phyloP scores from a whole-genome alignment of 441 rosid genomes.

The Lagerstroemia fauriei region DNA sequence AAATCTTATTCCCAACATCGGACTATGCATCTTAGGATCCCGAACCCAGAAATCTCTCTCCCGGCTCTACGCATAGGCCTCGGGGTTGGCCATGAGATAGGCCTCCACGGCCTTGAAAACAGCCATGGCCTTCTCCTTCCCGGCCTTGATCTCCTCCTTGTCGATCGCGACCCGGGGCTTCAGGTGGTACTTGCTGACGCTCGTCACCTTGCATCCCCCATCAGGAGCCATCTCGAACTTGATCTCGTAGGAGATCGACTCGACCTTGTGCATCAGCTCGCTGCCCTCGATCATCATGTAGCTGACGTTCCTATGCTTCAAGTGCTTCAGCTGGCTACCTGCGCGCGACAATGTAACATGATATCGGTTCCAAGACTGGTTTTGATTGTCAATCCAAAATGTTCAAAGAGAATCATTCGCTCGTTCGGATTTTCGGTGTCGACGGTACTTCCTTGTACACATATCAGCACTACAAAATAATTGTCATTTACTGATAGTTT shows the following conservation, averaged over 20 bases:
- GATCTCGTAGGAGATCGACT: slow-evolving; percentile 32
- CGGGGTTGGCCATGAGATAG: slow-evolving; percentile 32
- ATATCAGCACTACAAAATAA: too few relatives aligned
- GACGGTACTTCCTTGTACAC: too few relatives aligned
- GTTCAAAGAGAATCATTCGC: too few relatives aligned
- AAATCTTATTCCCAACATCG: not conserved
- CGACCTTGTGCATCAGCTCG: slow-evolving; percentile 29
- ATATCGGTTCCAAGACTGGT: too few relatives aligned
- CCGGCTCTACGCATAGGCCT: not conserved
- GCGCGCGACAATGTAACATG: slow-evolving; percentile 22
- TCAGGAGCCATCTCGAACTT: slow-evolving; percentile 29
- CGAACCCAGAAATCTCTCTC: not conserved
- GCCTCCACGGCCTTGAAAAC: slow-evolving; percentile 39
- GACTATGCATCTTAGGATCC: not conserved
- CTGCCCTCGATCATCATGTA: slow-evolving; percentile 38
- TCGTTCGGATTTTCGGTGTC: too few relatives aligned
- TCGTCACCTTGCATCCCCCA: slow-evolving; percentile 43
- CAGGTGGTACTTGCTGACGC: slow-evolving; percentile 30
- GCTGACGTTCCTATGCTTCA: slow-evolving; percentile 32
- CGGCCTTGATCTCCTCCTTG: slow-evolving; percentile 28
- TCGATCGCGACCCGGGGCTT: not conserved
- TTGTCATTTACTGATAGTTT: too few relatives aligned
- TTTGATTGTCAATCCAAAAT: too few relatives aligned
- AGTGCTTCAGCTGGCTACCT: slow-evolving; percentile 32
- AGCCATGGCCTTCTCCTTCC: slow-evolving; percentile 20